Percentiles rank a stretch among this genome's conserved stretches.
phyloP scores from a whole-genome alignment of 345 rosid species.

The Pugionium cornutum region DNA sequence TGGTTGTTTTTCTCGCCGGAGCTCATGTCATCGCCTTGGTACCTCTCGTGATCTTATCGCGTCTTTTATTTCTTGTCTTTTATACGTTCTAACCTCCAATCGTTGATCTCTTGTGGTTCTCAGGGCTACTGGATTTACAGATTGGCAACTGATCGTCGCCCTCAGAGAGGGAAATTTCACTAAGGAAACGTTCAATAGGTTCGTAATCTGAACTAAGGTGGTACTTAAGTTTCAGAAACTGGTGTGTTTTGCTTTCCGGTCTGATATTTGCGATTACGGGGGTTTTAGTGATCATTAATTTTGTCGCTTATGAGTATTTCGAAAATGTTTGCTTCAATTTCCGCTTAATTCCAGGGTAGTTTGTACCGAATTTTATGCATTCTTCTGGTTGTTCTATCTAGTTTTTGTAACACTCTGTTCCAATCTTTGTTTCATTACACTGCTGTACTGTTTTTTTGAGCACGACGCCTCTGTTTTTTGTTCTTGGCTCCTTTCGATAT shows the following conservation, averaged over 20 bases:
- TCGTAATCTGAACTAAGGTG: conserved; percentile 15
- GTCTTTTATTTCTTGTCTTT: neutral
- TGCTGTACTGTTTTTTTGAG: neutral
- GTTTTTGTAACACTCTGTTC: neutral
- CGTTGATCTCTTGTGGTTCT: neutral
- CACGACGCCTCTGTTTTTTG: neutral
- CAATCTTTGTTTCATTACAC: neutral
- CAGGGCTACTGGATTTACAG: conserved; percentile 86
- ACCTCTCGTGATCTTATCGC: conserved; percentile 17
- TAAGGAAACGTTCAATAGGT: conserved; percentile 35
- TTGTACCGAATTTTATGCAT: neutral
- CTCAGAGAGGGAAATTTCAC: conserved; percentile 71
- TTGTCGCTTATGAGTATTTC: conserved; percentile 1
- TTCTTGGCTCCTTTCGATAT: neutral
- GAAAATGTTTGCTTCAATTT: neutral
- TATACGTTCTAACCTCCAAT: neutral
- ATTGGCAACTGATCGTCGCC: conserved; percentile 68
- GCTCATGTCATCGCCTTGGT: conserved; percentile 87
- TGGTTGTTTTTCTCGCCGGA: conserved; percentile 67
- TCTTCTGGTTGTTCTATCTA: neutral
- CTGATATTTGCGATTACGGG: neutral
- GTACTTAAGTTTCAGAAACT: neutral
- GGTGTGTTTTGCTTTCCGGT: conserved; percentile 19
- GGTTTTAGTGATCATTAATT: conserved; percentile 23
- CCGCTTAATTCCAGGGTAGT: neutral